Base-by-base conservation (phyloP, 1,284 basidiomycete genomes). In the Kwoniella shivajii region DNA sequence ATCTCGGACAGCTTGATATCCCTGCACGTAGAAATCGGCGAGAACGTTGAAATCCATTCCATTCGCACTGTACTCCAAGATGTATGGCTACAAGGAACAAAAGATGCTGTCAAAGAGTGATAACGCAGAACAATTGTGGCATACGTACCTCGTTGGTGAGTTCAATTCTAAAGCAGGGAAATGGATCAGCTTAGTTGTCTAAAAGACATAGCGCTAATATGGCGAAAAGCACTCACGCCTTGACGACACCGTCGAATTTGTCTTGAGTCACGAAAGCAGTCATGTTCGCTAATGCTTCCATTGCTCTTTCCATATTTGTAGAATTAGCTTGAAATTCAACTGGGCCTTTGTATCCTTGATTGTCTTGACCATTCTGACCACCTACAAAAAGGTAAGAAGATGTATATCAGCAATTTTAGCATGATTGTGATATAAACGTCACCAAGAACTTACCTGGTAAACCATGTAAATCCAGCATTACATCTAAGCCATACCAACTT, bases 131-230 rank as follows among this genome's bases (percentile, higher is more conserved):
- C n/a, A n/a, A n/a, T n/a, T n/a, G n/a, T n/a, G n/a, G 6, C 7
- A 26, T 3, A 46, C 46, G 7, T 45, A 62, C 59, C 54, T 74
- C 72, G 37, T 74, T 74, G 33, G 68, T 66, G 37, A 74, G 59
- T 34, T 86, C 87, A 60, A 92, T 90, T 9, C 65, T 67, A 53
- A 33, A 9, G 20, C 6, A 14, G 24, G 11, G n/a, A 42, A 38
- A 13, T 31, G 45, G n/a, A n/a, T 34, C 16, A 45, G 29, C 31
- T 14, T 24, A 18, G 18, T 10, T 27, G 2, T 6, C 27, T 41
- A 18, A 16, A 14, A 41, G 7, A 20, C 11, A 9, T 18, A 44
- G 14, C n/a, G 6, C 6, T 11, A 39, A 4, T 20, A 13, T 36
- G 29, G 14, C 10, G 30, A 26, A n/a, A 36, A 1, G 6, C 26